Evolutionary conservation across 2,329 filamentous ascomycete species (phyloP).

Genomic region (Coleophoma crateriformis): DNA sequence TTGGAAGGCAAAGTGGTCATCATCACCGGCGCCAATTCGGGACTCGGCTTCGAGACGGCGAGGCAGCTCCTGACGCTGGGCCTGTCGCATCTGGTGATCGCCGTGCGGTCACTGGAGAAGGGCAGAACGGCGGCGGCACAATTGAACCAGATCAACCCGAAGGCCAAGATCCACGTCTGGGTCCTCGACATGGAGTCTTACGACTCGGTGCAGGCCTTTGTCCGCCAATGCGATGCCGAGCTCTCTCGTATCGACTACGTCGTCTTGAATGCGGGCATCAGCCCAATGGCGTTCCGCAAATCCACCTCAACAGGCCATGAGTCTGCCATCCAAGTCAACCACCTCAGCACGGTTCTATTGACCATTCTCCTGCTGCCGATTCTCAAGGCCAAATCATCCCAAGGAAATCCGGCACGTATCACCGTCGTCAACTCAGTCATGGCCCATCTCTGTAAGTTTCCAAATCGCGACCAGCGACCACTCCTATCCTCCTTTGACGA

Average conservation of each 20-base stretch:
- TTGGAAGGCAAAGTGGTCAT: constrained; percentile 27
- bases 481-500: constrained; percentile 28
- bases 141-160: constrained; percentile 23
- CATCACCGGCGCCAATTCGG: constrained; percentile 40
- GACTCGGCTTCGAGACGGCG: constrained; percentile 37
- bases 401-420: constrained; percentile 12
- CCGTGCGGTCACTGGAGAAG: constrained; percentile 34
- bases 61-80: constrained; percentile 31
- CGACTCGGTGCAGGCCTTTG: constrained; percentile 36
- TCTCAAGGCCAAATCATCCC: neutral
- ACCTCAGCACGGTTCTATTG: constrained; percentile 3
- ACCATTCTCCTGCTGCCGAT: constrained; percentile 2
- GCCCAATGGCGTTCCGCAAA: neutral
- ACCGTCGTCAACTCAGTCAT: constrained; percentile 26
- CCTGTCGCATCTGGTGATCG: constrained; percentile 38
- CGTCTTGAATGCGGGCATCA: constrained; percentile 37
- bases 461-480: constrained; percentile 17
- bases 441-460: constrained; percentile 21
- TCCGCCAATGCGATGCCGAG: constrained; percentile 22
- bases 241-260: constrained; percentile 35
- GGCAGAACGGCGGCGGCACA: constrained; percentile 25
- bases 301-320: constrained; percentile 28
- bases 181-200: constrained; percentile 39
- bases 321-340: constrained; percentile 26
- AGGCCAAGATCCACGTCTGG: constrained; percentile 39